phyloP scores from a whole-genome alignment of 176 grass and related monocot genomes.

The Thalia dealbata region DNA sequence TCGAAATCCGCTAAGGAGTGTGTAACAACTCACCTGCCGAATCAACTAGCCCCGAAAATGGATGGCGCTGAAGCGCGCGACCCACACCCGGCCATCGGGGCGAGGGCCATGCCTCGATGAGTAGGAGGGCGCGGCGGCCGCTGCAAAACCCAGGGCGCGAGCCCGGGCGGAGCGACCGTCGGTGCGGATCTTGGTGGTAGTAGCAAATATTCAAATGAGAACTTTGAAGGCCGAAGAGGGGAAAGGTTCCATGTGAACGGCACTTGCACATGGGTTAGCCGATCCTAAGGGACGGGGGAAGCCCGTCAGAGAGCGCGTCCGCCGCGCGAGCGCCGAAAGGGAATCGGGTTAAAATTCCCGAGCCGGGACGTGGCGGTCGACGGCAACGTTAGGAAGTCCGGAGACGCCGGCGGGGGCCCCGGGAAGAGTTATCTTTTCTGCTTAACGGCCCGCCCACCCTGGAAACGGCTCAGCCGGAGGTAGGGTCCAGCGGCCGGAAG shows the following conservation, averaged over 20 bases:
- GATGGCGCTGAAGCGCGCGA: constrained; percentile 36
- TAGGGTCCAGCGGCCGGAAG: constrained; percentile 48
- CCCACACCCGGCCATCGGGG: constrained; percentile 30
- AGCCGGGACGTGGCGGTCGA: constrained; percentile 25
- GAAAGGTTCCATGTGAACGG: constrained; percentile 79
- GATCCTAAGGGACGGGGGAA: constrained; percentile 68
- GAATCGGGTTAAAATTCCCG: too few relatives aligned
- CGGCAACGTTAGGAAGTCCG: constrained; percentile 44
- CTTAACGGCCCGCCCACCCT: constrained; percentile 38
- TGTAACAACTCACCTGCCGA: constrained; percentile 9
- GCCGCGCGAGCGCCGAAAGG: too few relatives aligned
- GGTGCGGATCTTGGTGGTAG: constrained; percentile 75
- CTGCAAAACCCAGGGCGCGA: constrained; percentile 56
- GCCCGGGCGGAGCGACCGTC: constrained; percentile 46
- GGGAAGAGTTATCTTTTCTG: constrained; percentile 65
- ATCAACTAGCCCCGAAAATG: constrained; percentile 50
- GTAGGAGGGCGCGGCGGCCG: constrained; percentile 55
- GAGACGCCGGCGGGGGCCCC: constrained; percentile 42
- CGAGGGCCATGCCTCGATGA: constrained; percentile 27
- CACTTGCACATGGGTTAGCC: constrained; percentile 73
- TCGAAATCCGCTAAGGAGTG: constrained; percentile 13
- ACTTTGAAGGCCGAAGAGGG: constrained; percentile 77
- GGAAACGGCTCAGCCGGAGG: constrained; percentile 42
- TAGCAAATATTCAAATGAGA: constrained; percentile 86
- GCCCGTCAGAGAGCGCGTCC: constrained; percentile 29